A percentile compares a stretch with the other conserved stretches of the same genome.
Conservation (phyloP, 208 protist species). For the Balamuthia mandrillaris region DNA sequence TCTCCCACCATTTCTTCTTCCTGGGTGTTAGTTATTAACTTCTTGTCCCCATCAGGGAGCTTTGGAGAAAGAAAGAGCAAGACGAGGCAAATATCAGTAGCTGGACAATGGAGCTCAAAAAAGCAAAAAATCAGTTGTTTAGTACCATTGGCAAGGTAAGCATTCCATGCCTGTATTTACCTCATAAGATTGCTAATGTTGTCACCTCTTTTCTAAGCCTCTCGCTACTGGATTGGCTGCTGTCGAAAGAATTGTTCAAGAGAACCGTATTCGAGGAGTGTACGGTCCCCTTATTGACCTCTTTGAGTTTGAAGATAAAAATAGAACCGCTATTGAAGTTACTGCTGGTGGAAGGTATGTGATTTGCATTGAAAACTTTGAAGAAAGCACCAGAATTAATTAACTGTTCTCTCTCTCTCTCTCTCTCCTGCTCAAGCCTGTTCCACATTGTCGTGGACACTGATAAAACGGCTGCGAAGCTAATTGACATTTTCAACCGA, state of each 20-base stretch:
- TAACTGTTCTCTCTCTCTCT: not conserved
- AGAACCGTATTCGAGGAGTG: slow-evolving; percentile 74
- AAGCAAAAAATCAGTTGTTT: no score
- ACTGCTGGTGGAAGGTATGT: slow-evolving; percentile 82
- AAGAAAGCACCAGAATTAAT: not conserved
- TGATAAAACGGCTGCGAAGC: slow-evolving; percentile 78
- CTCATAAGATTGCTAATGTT: no score
- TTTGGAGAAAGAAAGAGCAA: no score
- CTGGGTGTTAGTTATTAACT: no score
- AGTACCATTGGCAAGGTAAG: no score
- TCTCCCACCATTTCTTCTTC: no score
- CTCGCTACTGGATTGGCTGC: slow-evolving; percentile 35
- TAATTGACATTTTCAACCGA: slow-evolving; percentile 87
- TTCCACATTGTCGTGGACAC: slow-evolving; percentile 97
- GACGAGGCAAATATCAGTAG: no score
- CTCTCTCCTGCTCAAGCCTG: slow-evolving; percentile 65
- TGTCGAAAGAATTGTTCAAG: slow-evolving; percentile 33
- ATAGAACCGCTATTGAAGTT: slow-evolving; percentile 86
- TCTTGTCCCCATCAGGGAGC: no score
- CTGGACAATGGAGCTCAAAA: no score
- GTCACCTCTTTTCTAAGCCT: no score
- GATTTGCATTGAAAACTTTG: not conserved
- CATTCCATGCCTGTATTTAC: no score
- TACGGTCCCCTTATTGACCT: slow-evolving; percentile 93
- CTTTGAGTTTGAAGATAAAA: slow-evolving; percentile 69